Base-by-base conservation (phyloP, 768 basidiomycete genomes). In the Infundibulicybe gibba region DNA sequence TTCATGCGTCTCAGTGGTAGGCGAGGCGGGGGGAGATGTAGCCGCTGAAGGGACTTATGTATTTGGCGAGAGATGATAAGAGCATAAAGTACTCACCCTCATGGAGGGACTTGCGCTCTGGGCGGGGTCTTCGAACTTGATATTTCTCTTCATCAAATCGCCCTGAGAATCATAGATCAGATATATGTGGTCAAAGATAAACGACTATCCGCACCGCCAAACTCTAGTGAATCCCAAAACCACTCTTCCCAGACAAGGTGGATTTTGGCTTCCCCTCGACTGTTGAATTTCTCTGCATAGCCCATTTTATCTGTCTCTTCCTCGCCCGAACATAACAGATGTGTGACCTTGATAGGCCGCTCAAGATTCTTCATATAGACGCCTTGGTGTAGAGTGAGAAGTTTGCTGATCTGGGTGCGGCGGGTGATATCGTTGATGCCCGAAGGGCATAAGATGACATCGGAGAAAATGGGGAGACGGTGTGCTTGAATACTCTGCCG, bases 171-270 rank as follows among this genome's bases (percentile, higher is more conserved):
- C 17, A 19, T 20, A 17, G 3, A 40, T 51, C 48, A 40, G 12
- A 40, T 45, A 20, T 40, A n/a, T 41, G 25, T 25, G 38, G 25
- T 10, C 20, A 33, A 3, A n/a, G 21, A 44, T 2, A 40, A 33
- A 20, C 2, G 12, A 32, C 41, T 16, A 43, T 25, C 60, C 62
- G 41, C 51, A 71, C 87, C 90, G 49, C 82, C 81, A 58, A 81
- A 90, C 35, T 84, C 81, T 2, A 94, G 56, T 20, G 79, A 94
- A 57, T 97, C 94, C 91, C 91, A 94, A 47, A 97, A 87, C 94
- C 94, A 97, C 51, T 95, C 93, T 58, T 94, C 92, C 88, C 94
- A 95, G 1, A 97, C 81, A 2, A 94, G 68, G 42, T 78, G 72
- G 30, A 93, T 92, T 38, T 78, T 73, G 5, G 84, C 85, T 61